These are phyloP conservation scores for Malus fusca DNA, from an alignment of 306 rosid genomes.

Conservation along the genomic window DNA sequence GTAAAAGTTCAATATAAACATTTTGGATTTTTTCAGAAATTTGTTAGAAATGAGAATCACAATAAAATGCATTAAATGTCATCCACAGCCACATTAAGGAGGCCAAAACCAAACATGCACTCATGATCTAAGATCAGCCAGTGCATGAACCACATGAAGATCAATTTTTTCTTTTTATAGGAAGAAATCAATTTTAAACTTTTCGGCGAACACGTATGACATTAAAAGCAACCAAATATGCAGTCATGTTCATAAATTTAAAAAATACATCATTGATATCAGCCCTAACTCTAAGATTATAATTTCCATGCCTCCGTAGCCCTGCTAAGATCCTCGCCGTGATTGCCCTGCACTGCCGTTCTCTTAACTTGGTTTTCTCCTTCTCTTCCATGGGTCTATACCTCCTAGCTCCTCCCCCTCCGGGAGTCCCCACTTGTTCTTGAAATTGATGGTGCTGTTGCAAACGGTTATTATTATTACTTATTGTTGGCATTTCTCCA, in stretches of 20 bases:
- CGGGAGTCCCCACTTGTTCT: constrained; percentile 65
- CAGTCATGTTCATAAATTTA: too few species aligned
- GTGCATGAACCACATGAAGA: not conserved
- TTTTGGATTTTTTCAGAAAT: constrained; percentile 10
- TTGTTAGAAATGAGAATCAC: constrained; percentile 19
- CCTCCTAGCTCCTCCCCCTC: constrained; percentile 72
- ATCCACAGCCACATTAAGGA: constrained; percentile 5
- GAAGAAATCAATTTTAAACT: not conserved
- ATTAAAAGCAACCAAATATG: not conserved
- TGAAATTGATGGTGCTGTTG: constrained; percentile 54
- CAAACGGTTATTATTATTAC: constrained; percentile 42
- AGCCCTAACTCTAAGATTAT: constrained; percentile 95
- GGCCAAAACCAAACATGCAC: constrained; percentile 7
- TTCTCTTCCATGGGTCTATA: constrained; percentile 90
- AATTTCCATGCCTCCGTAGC: constrained; percentile 90
- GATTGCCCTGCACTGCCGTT: constrained; percentile 94
- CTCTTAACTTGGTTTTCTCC: constrained; percentile 93
- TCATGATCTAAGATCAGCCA: constrained; percentile 2
- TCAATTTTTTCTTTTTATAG: not conserved
- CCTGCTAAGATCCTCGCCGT: constrained; percentile 97
- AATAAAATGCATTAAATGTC: not conserved
- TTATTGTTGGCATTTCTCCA: constrained; percentile 52
- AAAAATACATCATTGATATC: constrained; percentile 76
- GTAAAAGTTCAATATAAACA: constrained; percentile 45
- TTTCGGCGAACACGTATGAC: not conserved